Conservation (phyloP, 164 flowering plant genomes). For the Nelumbo lutea region DNA sequence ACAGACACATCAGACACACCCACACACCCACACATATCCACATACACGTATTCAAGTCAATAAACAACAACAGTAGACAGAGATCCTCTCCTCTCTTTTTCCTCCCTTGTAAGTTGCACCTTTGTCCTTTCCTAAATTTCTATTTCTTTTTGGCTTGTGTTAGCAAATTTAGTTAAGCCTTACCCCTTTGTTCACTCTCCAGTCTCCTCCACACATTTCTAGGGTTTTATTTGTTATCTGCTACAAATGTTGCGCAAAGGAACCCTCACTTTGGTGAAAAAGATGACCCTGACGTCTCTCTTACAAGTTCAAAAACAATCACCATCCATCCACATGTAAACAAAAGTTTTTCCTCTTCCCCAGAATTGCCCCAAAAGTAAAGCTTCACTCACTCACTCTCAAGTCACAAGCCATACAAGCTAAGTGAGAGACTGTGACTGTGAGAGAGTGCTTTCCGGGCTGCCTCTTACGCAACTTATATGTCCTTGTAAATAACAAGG, state of each 20-base stretch:
- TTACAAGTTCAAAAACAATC: constrained; percentile 14
- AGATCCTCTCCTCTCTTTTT: constrained; percentile 12
- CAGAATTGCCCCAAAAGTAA: constrained; percentile 2
- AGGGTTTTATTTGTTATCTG: constrained; percentile 16
- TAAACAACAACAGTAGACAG: constrained; percentile 18
- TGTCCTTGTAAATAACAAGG: no score
- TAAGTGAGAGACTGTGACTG: no score
- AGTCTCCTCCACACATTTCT: constrained; percentile 15
- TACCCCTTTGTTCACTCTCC: neutral
- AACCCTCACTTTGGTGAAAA: constrained; percentile 7
- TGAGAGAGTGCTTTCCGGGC: no score
- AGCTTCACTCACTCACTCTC: neutral
- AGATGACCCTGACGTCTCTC: constrained; percentile 9
- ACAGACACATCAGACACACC: neutral
- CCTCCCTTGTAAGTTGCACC: constrained; percentile 5
- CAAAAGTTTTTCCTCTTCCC: constrained; percentile 15
- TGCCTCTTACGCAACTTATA: no score
- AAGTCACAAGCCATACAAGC: no score
- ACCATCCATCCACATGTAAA: constrained; percentile 18
- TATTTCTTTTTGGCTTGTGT: constrained; percentile 12
- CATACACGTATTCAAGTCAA: constrained; percentile 27
- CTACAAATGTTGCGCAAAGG: neutral
- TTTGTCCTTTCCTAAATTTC: constrained; percentile 35
- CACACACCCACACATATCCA: constrained; percentile 15
- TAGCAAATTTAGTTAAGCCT: constrained; percentile 23